These are phyloP conservation scores for Chiua virens DNA, from an alignment of 768 basidiomycete species.

Conservation along the genomic window DNA sequence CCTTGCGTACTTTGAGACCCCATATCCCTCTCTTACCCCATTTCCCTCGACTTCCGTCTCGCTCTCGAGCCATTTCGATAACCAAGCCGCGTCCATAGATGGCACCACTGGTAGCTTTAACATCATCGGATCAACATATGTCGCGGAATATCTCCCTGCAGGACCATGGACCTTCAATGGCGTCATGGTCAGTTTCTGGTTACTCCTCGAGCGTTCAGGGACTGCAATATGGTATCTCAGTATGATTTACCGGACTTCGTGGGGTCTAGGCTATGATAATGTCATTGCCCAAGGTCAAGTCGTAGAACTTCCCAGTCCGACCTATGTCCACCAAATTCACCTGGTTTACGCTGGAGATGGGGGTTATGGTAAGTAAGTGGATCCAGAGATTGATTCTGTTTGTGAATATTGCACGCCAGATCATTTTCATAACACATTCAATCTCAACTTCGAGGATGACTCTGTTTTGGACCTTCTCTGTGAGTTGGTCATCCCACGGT, in stretches of 20 bases:
- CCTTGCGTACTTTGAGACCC: slow-evolving; percentile 17
- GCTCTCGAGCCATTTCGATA: slow-evolving; percentile 36
- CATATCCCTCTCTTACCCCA: slow-evolving; percentile 10
- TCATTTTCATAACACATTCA: slow-evolving; percentile 36
- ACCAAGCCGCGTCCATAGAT: slow-evolving; percentile 43
- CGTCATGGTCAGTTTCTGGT: slow-evolving; percentile 32
- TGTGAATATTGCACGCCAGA: slow-evolving; percentile 8
- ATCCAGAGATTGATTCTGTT: neutral
- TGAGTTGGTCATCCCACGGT: slow-evolving; percentile 15
- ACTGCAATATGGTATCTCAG: slow-evolving; percentile 21
- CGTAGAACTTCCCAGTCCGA: slow-evolving; percentile 32
- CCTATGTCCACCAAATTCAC: slow-evolving; percentile 47
- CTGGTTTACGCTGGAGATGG: slow-evolving; percentile 48
- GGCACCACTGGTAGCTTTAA: slow-evolving; percentile 42
- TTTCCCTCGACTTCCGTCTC: slow-evolving; percentile 36
- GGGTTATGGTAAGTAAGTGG: slow-evolving; percentile 26
- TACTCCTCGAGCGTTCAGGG: neutral
- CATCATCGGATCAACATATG: slow-evolving; percentile 39
- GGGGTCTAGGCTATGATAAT: slow-evolving; percentile 46
- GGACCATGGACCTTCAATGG: slow-evolving; percentile 41
- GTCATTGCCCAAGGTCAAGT: slow-evolving; percentile 44
- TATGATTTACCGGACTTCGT: slow-evolving; percentile 42
- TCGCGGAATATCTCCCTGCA: slow-evolving; percentile 39
- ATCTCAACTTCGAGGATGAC: slow-evolving; percentile 38
- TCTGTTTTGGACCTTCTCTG: slow-evolving; percentile 36